phyloP scores from a whole-genome alignment of 2,329 filamentous ascomycete genomes.

The Aspergillus tubingensis region DNA sequence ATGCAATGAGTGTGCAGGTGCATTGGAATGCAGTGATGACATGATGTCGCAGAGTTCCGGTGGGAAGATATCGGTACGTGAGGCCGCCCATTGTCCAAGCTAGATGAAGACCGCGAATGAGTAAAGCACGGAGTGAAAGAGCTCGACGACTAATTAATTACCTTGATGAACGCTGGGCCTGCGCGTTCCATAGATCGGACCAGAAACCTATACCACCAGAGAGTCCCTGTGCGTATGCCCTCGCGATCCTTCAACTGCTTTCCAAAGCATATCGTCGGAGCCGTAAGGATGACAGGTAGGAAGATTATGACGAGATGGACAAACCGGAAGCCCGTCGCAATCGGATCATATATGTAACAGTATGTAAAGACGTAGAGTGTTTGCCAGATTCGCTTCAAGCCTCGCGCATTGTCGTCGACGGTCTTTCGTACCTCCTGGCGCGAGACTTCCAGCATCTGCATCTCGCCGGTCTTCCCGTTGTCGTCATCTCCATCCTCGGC shows the following conservation, averaged over 20 bases:
- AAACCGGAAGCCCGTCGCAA: conserved; percentile 86
- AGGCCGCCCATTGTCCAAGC: conserved; percentile 98
- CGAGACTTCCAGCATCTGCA: conserved; percentile 83
- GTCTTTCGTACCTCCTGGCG: conserved; percentile 73
- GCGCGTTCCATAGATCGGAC: conserved; percentile 88
- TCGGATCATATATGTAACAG: conserved; percentile 64
- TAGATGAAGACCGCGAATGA: conserved; percentile 36
- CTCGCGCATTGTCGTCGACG: conserved; percentile 63
- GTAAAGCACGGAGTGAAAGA: not conserved
- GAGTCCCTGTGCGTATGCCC: conserved; percentile 74
- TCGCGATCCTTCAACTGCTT: conserved; percentile 62
- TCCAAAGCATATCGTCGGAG: conserved; percentile 82
- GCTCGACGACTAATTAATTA: conserved; percentile 35
- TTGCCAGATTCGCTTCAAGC: conserved; percentile 60
- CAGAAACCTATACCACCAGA: conserved; percentile 94
- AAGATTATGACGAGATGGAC: conserved; percentile 85
- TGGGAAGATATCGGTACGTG: conserved; percentile 93
- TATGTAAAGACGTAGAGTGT: conserved; percentile 69
- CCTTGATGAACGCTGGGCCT: conserved; percentile 96
- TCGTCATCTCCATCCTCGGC: conserved; percentile 52
- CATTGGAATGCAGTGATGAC: conserved; percentile 93
- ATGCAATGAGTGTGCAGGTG: conserved; percentile 83
- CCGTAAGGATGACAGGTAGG: conserved; percentile 78
- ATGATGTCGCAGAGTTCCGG: conserved; percentile 87
- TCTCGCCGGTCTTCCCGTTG: conserved; percentile 69